Evolutionary conservation across 75 land plant genomes (phyloP).

Genomic region (Pinus tabuliformis): DNA sequence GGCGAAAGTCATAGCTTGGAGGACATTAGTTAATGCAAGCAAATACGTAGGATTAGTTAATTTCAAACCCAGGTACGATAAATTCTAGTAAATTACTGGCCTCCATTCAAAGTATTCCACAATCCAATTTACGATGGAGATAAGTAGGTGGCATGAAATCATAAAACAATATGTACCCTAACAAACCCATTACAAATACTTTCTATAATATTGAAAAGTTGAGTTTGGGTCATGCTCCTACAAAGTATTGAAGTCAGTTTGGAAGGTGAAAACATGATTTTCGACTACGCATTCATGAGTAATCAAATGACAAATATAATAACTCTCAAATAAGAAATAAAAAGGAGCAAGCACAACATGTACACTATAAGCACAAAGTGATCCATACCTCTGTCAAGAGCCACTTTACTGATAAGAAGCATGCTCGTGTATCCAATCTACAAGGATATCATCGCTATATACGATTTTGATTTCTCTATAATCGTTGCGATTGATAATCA

Average conservation of each 20-base stretch:
- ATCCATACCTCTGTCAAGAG: constrained; percentile 49
- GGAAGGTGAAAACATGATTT: no score
- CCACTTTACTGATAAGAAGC: constrained; percentile 27
- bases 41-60: constrained; percentile 24
- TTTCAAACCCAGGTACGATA: constrained; percentile 22
- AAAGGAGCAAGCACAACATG: constrained; percentile 47
- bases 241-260: not conserved
- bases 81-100: constrained; percentile 1
- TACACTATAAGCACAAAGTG: constrained; percentile 54
- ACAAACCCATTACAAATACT: not conserved
- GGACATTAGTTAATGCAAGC: constrained; percentile 39
- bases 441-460: constrained; percentile 19
- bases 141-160: not conserved
- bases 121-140: no score
- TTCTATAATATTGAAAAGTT: not conserved
- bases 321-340: constrained; percentile 50
- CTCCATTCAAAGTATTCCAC: no score
- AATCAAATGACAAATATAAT: not conserved
- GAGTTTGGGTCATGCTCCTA: not conserved
- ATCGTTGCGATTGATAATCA: not conserved
- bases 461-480: constrained; percentile 20
- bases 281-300: no score
- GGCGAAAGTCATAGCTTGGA: constrained; percentile 43
- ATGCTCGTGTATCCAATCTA: constrained; percentile 43
- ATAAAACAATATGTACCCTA: not conserved